These are phyloP conservation scores for Sphaerulina vaccinii DNA, from an alignment of 2,329 filamentous ascomycete species.

Conservation along the genomic window DNA sequence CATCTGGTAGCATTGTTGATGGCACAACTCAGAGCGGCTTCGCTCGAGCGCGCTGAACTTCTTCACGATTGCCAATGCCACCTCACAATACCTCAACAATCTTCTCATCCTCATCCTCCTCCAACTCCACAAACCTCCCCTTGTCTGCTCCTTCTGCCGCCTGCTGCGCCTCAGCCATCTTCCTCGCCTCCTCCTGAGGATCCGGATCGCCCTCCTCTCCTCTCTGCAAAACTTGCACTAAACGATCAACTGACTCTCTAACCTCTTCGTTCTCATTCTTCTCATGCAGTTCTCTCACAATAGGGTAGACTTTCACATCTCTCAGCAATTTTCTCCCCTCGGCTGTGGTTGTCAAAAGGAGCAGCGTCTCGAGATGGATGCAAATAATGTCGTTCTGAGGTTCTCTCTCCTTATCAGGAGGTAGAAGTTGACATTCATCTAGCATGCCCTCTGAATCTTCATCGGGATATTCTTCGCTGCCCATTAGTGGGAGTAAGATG, in stretches of 20 bases:
- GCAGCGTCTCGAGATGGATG: slow-evolving; percentile 85
- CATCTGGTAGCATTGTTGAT: too few relatives aligned
- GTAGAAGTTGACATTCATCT: slow-evolving; percentile 82
- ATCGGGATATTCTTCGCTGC: slow-evolving; percentile 81
- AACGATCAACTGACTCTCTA: slow-evolving; percentile 77
- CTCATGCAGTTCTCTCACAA: slow-evolving; percentile 81
- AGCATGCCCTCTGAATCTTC: slow-evolving; percentile 86
- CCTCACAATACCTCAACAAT: slow-evolving; percentile 29
- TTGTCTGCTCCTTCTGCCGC: slow-evolving; percentile 26
- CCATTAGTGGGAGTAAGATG: slow-evolving; percentile 81
- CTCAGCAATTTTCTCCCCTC: slow-evolving; percentile 73
- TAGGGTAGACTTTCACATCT: slow-evolving; percentile 78
- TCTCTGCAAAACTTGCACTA: slow-evolving; percentile 85
- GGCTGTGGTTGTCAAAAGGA: slow-evolving; percentile 76
- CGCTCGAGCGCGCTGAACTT: too few relatives aligned
- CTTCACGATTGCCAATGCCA: too few relatives aligned
- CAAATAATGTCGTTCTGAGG: slow-evolving; percentile 71
- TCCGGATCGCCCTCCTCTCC: slow-evolving; percentile 62
- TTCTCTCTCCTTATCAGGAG: slow-evolving; percentile 86
- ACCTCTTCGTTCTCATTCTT: slow-evolving; percentile 76
- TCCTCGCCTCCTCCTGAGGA: slow-evolving; percentile 41
- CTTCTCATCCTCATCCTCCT: slow-evolving; percentile 33
- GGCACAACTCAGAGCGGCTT: too few relatives aligned
- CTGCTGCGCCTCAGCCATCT: slow-evolving; percentile 12
- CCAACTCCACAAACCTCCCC: slow-evolving; percentile 46